Conservation (phyloP, 805 yeast species). For the Yamadazyma nakazawae region DNA sequence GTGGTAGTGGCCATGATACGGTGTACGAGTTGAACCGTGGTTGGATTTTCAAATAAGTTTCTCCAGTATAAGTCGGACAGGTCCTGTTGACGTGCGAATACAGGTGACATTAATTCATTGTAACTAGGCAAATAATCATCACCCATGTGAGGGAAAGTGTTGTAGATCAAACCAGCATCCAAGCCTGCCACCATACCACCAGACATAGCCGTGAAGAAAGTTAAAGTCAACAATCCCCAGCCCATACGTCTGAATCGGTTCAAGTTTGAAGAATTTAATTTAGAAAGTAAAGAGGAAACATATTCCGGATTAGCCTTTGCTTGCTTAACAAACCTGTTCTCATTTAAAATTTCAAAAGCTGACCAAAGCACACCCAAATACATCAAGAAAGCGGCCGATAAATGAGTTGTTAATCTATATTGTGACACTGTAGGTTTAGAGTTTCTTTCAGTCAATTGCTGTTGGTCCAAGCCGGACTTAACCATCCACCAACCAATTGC, state of each 20-base stretch:
- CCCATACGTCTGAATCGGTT: slow-evolving; percentile 55
- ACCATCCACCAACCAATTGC: slow-evolving; percentile 99
- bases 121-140: slow-evolving; percentile 69
- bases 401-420: slow-evolving; percentile 88
- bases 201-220: slow-evolving; percentile 89
- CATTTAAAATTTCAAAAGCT: slow-evolving; percentile 79
- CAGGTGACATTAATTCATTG: slow-evolving; percentile 75
- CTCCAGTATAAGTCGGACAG: slow-evolving; percentile 83
- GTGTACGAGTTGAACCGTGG: slow-evolving; percentile 91
- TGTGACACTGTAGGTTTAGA: slow-evolving; percentile 98
- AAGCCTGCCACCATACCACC: slow-evolving; percentile 98
- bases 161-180: slow-evolving; percentile 95
- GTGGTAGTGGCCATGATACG: slow-evolving; percentile 81
- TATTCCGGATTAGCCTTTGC: slow-evolving; percentile 42
- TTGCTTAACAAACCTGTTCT: slow-evolving; percentile 57
- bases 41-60: slow-evolving; percentile 90
- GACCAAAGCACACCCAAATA: slow-evolving; percentile 90
- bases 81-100: slow-evolving; percentile 65
- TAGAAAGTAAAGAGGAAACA: slow-evolving; percentile 52
- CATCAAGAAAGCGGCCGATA: slow-evolving; percentile 87
- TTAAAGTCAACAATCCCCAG: slow-evolving; percentile 57
- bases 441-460: slow-evolving; percentile 70
- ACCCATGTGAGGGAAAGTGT: slow-evolving; percentile 97
- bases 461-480: slow-evolving; percentile 84
- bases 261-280: slow-evolving; percentile 60